phyloP scores from a whole-genome alignment of 176 grass and related monocot genomes.

The bread wheat (Triticum aestivum) region DNA sequence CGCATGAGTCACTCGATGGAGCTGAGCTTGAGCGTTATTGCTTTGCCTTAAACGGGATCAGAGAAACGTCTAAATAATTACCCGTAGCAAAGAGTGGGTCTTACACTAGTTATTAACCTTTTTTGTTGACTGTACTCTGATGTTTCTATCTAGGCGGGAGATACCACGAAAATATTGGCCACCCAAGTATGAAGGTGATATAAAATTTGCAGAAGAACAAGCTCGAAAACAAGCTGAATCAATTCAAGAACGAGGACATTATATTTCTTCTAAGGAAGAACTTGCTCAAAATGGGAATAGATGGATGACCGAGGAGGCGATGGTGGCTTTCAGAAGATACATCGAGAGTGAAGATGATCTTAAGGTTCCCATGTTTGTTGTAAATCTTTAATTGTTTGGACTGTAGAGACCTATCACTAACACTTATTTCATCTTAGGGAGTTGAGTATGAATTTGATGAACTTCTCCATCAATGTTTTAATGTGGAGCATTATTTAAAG shows the following conservation, averaged over 20 bases:
- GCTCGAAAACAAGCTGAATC: not conserved
- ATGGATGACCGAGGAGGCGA: conserved; percentile 19
- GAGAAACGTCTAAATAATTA: too few relatives aligned
- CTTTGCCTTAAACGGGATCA: too few relatives aligned
- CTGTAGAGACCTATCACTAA: not conserved
- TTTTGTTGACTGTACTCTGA: not conserved
- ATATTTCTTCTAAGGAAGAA: not conserved
- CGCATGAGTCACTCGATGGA: not conserved
- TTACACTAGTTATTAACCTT: not conserved
- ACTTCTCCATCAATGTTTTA: not conserved
- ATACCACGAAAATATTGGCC: not conserved
- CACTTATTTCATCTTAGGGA: not conserved
- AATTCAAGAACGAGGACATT: not conserved
- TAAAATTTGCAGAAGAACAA: not conserved
- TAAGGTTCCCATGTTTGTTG: not conserved
- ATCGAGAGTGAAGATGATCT: not conserved
- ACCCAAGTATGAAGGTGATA: not conserved
- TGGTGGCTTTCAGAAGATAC: not conserved
- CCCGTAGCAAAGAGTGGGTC: too few relatives aligned
- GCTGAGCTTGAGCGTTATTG: too few relatives aligned
- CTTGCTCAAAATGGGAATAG: not conserved
- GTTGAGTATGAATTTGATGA: not conserved
- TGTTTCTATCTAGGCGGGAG: not conserved
- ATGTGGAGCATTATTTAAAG: not conserved
- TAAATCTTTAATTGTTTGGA: not conserved